Percentiles rank a stretch among this genome's conserved stretches.
Conservation (phyloP, 352 stramenopile genomes). For the Phytopythium mirpurense region DNA sequence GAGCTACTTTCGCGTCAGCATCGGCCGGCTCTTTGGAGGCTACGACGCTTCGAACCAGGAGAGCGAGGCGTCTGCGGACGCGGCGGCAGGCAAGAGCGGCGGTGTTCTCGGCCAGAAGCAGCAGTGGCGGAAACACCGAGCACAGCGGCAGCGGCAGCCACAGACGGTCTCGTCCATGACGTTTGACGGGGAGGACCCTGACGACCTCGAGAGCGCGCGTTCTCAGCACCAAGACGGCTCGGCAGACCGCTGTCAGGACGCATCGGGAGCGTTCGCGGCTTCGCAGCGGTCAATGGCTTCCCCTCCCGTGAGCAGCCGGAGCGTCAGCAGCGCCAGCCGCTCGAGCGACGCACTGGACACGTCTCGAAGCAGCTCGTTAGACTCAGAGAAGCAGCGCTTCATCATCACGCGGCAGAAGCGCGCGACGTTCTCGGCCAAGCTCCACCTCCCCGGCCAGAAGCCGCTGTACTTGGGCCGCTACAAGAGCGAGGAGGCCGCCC, state of each 20-base stretch:
- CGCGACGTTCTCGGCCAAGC: slow-evolving; percentile 48
- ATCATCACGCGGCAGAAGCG: slow-evolving; percentile 55
- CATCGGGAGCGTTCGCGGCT: background rate
- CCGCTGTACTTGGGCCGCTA: slow-evolving; percentile 65
- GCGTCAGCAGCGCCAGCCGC: background rate
- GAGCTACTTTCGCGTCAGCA: slow-evolving; percentile 7
- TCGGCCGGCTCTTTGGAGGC: slow-evolving; percentile 19
- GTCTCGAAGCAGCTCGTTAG: slow-evolving; percentile 1
- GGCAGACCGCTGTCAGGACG: background rate
- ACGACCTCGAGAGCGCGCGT: slow-evolving; percentile 3
- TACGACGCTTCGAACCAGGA: slow-evolving; percentile 35
- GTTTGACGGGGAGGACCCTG: slow-evolving; percentile 13
- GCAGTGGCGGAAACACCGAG: slow-evolving; percentile 45
- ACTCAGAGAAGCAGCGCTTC: slow-evolving; percentile 28
- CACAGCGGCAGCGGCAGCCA: slow-evolving; percentile 23
- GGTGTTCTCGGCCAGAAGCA: slow-evolving; percentile 65
- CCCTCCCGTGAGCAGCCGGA: background rate
- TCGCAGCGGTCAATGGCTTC: slow-evolving; percentile 12
- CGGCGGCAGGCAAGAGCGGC: slow-evolving; percentile 28
- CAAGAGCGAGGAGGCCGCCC: slow-evolving; percentile 53
- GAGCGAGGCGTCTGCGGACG: slow-evolving; percentile 8
- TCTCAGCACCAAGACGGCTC: background rate
- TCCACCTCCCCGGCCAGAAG: slow-evolving; percentile 57
- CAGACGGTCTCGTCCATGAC: slow-evolving; percentile 41
- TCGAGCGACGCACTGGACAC: background rate